phyloP scores from a whole-genome alignment of 495 filamentous ascomycete genomes.

The Penicillium riverlandense region DNA sequence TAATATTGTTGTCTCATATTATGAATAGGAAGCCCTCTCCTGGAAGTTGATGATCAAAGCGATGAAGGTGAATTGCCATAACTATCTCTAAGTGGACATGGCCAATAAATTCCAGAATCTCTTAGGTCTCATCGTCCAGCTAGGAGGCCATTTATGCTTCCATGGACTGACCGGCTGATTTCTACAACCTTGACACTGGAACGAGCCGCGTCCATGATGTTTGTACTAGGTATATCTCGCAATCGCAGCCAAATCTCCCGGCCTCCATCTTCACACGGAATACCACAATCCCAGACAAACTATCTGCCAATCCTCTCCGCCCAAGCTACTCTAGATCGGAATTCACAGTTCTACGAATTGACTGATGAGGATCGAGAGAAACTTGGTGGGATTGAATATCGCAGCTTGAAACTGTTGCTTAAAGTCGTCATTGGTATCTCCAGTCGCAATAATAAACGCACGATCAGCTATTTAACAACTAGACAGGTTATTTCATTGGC shows the following conservation, averaged over 20 bases:
- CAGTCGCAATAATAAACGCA: too few species aligned
- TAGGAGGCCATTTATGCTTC: too few species aligned
- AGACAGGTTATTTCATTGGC: conserved; percentile 53
- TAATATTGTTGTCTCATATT: too few species aligned
- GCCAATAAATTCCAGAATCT: too few species aligned
- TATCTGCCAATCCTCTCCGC: conserved; percentile 20
- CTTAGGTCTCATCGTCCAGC: too few species aligned
- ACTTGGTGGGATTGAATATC: conserved; percentile 59
- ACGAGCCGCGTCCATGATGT: conserved; percentile 6
- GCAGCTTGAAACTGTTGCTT: conserved; percentile 48
- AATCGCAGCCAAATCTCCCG: too few species aligned
- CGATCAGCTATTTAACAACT: too few species aligned
- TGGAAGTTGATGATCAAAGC: conserved; percentile 9
- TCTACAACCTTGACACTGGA: too few species aligned
- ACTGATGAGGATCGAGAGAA: conserved; percentile 52
- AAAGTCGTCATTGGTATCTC: conserved; percentile 32
- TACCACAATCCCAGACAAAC: too few species aligned
- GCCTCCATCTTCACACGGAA: too few species aligned
- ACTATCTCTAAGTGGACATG: too few species aligned
- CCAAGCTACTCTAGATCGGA: conserved; percentile 61
- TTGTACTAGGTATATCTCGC: neutral
- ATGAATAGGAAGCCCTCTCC: conserved; percentile 8
- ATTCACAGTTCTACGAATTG: conserved; percentile 69
- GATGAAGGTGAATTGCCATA: conserved; percentile 8
- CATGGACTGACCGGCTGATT: too few species aligned